A percentile compares a stretch with the other conserved stretches of the same genome.
These are phyloP conservation scores for Yarrowia keelungensis DNA, from an alignment of 805 yeast species.

Conservation along the genomic window DNA sequence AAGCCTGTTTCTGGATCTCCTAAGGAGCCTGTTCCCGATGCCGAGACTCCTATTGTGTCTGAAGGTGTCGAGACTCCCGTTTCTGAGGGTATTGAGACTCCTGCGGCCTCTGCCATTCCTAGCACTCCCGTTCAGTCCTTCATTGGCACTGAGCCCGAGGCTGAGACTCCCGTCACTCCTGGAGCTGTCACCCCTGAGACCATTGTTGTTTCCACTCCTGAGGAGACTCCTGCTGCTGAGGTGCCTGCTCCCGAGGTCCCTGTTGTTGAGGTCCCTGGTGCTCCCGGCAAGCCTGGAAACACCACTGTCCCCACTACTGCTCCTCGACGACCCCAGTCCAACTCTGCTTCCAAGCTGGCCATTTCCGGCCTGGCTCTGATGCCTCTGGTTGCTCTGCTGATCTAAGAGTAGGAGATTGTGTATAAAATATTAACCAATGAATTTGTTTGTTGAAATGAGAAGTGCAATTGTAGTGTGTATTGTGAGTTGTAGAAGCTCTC, in stretches of 20 bases:
- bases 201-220: no score
- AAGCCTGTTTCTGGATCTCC: no score
- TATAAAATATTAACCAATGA: neutral
- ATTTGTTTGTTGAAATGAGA: neutral
- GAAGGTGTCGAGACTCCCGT: no score
- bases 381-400: neutral
- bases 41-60: no score
- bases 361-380: neutral
- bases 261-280: no score
- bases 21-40: no score
- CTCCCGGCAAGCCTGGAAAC: neutral
- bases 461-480: no score
- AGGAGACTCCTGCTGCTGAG: neutral
- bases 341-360: neutral
- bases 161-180: no score
- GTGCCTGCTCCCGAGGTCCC: neutral
- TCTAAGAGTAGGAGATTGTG: neutral
- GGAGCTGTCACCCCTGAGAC: no score
- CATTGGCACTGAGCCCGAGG: neutral
- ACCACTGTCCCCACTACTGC: neutral
- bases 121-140: constrained; percentile 1
- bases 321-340: neutral
- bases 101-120: neutral
- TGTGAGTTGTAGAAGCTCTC: no score
- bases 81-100: neutral